Evolutionary conservation across 306 rosid species (phyloP).

Genomic region (Lotus japonicus): DNA sequence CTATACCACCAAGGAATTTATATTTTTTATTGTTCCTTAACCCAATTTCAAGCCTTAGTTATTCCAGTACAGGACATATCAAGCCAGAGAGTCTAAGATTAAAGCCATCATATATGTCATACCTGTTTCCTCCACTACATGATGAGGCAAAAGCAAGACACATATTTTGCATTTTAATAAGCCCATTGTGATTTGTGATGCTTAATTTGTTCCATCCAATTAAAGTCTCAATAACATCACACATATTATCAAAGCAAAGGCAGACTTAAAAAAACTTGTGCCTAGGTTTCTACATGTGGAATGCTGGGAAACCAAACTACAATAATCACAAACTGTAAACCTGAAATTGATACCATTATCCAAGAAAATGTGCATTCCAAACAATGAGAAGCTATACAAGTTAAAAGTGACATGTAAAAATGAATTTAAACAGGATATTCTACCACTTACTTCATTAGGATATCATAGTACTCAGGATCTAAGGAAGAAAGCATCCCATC

Average conservation of each 20-base stretch:
- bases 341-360: background rate
- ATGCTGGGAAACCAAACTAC: conserved; percentile 1
- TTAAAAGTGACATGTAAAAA: background rate
- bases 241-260: background rate
- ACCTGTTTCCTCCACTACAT: background rate
- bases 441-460: conserved; percentile 77
- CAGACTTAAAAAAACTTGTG: background rate
- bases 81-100: background rate
- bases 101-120: background rate
- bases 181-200: background rate
- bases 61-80: background rate
- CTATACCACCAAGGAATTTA: background rate
- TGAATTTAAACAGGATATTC: background rate
- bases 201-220: background rate
- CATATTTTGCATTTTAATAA: background rate
- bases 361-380: background rate
- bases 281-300: background rate
- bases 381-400: background rate
- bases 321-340: background rate
- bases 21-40: background rate
- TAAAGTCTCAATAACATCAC: background rate
- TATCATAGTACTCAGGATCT: conserved; percentile 99
- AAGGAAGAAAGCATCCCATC: conserved; percentile 90
- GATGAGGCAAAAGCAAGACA: background rate
- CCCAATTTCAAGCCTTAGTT: background rate